Percentiles rank a stretch among this genome's conserved stretches.
Evolutionary conservation across 371 early-diverging fungal genomes (phyloP).

Genomic region (Blastocladiella emersonii): DNA sequence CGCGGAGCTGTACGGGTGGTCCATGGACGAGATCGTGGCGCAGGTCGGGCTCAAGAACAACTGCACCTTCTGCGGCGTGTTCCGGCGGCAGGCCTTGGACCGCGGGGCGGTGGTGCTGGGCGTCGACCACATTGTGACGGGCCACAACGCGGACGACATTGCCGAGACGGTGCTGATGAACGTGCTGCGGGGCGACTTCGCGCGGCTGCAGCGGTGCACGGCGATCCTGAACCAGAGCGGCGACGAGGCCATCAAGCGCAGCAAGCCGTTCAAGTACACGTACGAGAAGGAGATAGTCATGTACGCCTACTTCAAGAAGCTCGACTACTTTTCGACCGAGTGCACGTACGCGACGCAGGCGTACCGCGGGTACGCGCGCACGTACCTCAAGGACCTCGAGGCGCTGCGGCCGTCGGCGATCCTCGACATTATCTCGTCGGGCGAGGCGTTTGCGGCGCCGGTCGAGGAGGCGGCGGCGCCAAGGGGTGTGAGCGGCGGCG

Average conservation of each 20-base stretch:
- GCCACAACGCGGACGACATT: conserved; percentile 99
- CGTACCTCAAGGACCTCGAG: conserved; percentile 95
- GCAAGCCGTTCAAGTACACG: conserved; percentile 98
- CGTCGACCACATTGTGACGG: conserved; percentile 95
- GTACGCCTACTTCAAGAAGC: conserved; percentile 97
- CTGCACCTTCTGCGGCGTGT: conserved; percentile 97
- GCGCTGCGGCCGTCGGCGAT: conserved; percentile 82
- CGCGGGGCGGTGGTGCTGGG: conserved; percentile 84
- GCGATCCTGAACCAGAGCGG: conserved; percentile 72
- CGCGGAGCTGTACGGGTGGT: conserved; percentile 92
- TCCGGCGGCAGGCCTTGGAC: conserved; percentile 96
- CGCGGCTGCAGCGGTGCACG: conserved; percentile 89
- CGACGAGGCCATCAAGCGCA: conserved; percentile 56
- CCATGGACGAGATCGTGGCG: conserved; percentile 96
- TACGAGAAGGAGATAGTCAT: conserved; percentile 99
- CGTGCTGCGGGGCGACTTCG: conserved; percentile 94
- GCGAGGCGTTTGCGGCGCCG: conserved; percentile 57
- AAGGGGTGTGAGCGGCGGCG: no score
- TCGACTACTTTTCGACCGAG: conserved; percentile 99
- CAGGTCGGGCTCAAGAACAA: conserved; percentile 94
- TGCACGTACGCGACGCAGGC: conserved; percentile 99
- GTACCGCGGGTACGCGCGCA: conserved; percentile 92
- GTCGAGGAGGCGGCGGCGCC: no score
- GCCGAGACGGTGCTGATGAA: conserved; percentile 99
- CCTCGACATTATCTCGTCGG: conserved; percentile 87